These are phyloP conservation scores for Tuber microsphaerosporum DNA, from an alignment of 495 filamentous ascomycete genomes.

Conservation along the genomic window DNA sequence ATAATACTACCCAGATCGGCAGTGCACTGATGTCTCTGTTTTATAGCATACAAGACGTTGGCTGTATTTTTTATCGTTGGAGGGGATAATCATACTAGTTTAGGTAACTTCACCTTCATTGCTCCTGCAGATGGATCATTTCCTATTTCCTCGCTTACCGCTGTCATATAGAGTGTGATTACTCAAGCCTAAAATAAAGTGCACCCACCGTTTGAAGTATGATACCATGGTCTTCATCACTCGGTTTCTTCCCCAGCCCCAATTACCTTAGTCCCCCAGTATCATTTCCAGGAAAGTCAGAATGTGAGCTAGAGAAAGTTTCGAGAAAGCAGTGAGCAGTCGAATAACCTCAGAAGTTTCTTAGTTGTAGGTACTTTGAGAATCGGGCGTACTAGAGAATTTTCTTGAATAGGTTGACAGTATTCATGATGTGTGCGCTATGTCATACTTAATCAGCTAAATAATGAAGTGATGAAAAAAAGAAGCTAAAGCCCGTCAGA, in stretches of 20 bases:
- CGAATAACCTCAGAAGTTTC: not conserved
- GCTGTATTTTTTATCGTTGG: not conserved
- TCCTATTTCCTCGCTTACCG: not conserved
- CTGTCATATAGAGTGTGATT: not conserved
- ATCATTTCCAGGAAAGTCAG: not conserved
- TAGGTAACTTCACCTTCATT: not conserved
- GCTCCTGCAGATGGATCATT: not conserved
- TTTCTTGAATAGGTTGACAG: not conserved
- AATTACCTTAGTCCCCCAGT: not conserved
- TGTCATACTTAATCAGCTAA: not conserved
- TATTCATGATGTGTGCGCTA: not conserved
- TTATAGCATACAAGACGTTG: not conserved
- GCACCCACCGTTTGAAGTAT: not conserved
- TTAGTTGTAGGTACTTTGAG: not conserved
- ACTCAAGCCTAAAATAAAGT: not conserved
- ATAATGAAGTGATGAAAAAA: not conserved
- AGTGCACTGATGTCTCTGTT: not conserved
- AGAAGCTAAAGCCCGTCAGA: not conserved
- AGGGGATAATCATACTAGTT: not conserved
- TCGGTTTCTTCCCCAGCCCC: not conserved
- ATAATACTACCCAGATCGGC: not conserved
- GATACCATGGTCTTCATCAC: not conserved
- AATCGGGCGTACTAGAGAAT: not conserved
- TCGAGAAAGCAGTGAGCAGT: not conserved
- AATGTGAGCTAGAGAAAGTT: not conserved